phyloP scores from a whole-genome alignment of 805 yeast species.

The Yamadazyma philogaea region DNA sequence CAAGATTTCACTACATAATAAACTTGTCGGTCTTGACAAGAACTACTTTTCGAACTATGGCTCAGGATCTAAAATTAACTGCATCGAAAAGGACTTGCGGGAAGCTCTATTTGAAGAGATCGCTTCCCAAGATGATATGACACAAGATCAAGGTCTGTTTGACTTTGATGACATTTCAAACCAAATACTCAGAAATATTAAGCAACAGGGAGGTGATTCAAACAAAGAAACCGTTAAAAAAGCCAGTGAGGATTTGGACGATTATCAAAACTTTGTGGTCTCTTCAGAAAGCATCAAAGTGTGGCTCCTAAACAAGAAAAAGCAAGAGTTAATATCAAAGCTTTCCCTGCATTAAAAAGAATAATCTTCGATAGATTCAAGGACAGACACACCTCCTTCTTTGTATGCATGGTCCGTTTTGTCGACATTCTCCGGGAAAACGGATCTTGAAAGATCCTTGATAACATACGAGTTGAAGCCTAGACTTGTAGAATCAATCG shows the following conservation, averaged over 20 bases:
- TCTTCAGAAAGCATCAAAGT: slow-evolving; percentile 39
- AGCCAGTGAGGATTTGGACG: not conserved
- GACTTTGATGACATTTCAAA: not conserved
- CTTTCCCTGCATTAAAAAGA: slow-evolving; percentile 15
- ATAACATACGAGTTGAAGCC: slow-evolving; percentile 69
- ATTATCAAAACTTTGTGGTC: slow-evolving; percentile 20
- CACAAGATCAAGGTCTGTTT: not conserved
- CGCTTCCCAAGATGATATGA: not conserved
- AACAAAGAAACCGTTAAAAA: not conserved
- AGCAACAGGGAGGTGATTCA: not conserved
- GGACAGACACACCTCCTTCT: slow-evolving; percentile 31
- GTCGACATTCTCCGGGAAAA: slow-evolving; percentile 40
- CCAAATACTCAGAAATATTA: slow-evolving; percentile 3
- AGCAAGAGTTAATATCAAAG: slow-evolving; percentile 39
- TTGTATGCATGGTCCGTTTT: slow-evolving; percentile 34
- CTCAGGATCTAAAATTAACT: not conserved
- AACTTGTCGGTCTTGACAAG: slow-evolving; percentile 5
- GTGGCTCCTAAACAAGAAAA: slow-evolving; percentile 46
- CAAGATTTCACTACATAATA: not conserved
- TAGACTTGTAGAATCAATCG: slow-evolving; percentile 56
- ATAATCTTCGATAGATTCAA: slow-evolving; percentile 13
- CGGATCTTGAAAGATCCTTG: slow-evolving; percentile 54
- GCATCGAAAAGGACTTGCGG: not conserved
- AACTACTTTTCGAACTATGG: slow-evolving; percentile 3
- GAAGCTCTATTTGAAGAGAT: not conserved